Percentiles rank a stretch among this genome's conserved stretches.
These are phyloP conservation scores for Guadua angustifolia DNA, from an alignment of 176 grass and related monocot genomes.

Conservation along the genomic window DNA sequence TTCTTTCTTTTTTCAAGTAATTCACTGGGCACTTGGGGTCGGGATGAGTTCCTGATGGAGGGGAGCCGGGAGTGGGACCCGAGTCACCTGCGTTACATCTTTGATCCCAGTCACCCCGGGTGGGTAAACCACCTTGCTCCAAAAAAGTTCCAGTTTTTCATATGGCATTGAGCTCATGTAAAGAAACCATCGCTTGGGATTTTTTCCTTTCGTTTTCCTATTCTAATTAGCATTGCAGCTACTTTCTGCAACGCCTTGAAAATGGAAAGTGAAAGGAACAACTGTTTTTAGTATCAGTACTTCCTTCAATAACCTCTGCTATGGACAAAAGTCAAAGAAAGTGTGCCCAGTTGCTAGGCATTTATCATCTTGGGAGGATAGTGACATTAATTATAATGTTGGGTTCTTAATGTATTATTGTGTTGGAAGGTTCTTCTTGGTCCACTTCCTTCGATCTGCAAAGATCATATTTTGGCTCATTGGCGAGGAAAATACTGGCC, in stretches of 20 bases:
- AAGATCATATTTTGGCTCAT: background rate
- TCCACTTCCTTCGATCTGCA: background rate
- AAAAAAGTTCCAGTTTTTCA: background rate
- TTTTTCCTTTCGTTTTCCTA: background rate
- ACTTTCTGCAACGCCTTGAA: background rate
- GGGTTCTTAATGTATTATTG: background rate
- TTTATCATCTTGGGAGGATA: background rate
- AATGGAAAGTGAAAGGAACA: background rate
- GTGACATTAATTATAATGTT: slow-evolving; percentile 3
- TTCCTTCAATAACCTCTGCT: background rate
- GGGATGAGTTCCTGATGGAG: background rate
- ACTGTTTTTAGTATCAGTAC: background rate
- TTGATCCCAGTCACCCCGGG: too few relatives aligned
- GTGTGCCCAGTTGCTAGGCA: background rate
- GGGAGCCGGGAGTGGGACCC: too few relatives aligned
- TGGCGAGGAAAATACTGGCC: background rate
- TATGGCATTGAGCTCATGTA: background rate
- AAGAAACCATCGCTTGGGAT: too few relatives aligned
- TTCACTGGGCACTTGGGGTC: background rate
- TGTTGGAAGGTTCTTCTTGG: background rate
- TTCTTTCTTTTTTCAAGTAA: too few relatives aligned
- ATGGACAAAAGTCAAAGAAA: slow-evolving; percentile 1
- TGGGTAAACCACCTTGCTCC: too few relatives aligned
- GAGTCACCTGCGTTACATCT: too few relatives aligned
- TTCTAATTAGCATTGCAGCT: background rate